Percentiles rank a stretch among this genome's conserved stretches.
phyloP scores from a whole-genome alignment of 805 yeast species.

The Hanseniaspora valbyensis region DNA sequence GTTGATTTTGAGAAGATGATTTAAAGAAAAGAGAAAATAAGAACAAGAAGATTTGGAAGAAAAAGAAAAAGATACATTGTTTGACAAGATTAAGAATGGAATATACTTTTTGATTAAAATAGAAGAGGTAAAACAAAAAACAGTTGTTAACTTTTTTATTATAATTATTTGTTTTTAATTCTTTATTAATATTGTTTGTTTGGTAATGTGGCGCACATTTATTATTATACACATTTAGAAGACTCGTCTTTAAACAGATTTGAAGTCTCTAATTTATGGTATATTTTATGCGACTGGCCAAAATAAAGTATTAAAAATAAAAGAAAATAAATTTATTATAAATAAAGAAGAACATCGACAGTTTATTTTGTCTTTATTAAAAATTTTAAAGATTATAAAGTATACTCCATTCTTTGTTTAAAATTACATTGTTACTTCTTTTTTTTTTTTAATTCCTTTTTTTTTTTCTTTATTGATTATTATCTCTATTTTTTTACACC shows the following conservation, averaged over 20 bases:
- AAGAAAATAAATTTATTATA: conserved; percentile 87
- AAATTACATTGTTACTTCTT: no score
- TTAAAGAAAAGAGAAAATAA: no score
- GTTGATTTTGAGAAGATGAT: neutral
- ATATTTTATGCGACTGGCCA: conserved; percentile 83
- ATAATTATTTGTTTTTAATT: neutral
- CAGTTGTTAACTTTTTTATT: no score
- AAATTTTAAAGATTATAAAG: no score
- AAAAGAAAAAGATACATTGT: neutral
- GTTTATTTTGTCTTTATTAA: neutral
- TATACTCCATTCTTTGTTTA: no score
- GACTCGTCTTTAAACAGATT: neutral
- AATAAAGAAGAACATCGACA: conserved; percentile 25
- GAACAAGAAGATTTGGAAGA: neutral
- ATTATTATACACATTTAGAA: neutral
- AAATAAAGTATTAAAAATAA: conserved; percentile 74
- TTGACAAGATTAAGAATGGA: neutral
- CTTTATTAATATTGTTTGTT: no score
- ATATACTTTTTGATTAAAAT: no score
- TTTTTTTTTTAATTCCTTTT: no score
- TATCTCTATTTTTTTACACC: no score
- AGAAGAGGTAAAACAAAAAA: no score
- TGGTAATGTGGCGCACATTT: conserved; percentile 14
- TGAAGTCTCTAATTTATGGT: neutral
- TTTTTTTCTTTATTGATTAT: no score